A percentile compares a stretch with the other conserved stretches of the same genome.
Evolutionary conservation across 2,329 filamentous ascomycete genomes (phyloP).

Genomic region (Colletotrichum tofieldiae): DNA sequence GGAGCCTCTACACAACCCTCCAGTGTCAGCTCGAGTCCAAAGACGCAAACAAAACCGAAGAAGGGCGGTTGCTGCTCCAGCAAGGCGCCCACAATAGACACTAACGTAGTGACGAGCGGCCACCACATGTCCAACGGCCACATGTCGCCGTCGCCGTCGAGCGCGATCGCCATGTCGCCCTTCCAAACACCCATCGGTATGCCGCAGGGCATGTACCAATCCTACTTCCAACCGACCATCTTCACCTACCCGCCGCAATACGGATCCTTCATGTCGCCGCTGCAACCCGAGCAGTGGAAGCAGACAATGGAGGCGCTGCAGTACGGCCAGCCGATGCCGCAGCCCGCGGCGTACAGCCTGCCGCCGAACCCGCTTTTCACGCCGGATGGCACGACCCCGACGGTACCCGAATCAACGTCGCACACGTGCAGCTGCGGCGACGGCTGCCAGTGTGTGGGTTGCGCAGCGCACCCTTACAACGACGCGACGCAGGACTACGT

Average conservation of each 20-base stretch:
- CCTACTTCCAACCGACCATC: slow-evolving; percentile 62
- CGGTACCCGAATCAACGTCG: slow-evolving; percentile 50
- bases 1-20: slow-evolving; percentile 33
- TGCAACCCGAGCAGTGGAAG: slow-evolving; percentile 69
- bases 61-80: slow-evolving; percentile 57
- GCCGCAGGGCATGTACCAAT: slow-evolving; percentile 56
- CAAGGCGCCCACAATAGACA: slow-evolving; percentile 39
- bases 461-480: slow-evolving; percentile 78
- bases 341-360: slow-evolving; percentile 43
- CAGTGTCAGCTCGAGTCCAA: slow-evolving; percentile 41
- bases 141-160: slow-evolving; percentile 47
- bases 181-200: slow-evolving; percentile 56
- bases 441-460: slow-evolving; percentile 77
- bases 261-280: slow-evolving; percentile 69
- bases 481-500: slow-evolving; percentile 71
- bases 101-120: slow-evolving; percentile 30
- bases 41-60: slow-evolving; percentile 42
- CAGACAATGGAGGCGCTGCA: slow-evolving; percentile 61
- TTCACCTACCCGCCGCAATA: slow-evolving; percentile 70
- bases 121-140: slow-evolving; percentile 34
- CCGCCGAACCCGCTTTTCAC: slow-evolving; percentile 30
- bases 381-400: slow-evolving; percentile 36
- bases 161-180: slow-evolving; percentile 50
- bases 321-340: slow-evolving; percentile 54
- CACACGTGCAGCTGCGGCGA: slow-evolving; percentile 75